Conservation (phyloP, 768 basidiomycete genomes). For the Macrolepiota dolichaula region DNA sequence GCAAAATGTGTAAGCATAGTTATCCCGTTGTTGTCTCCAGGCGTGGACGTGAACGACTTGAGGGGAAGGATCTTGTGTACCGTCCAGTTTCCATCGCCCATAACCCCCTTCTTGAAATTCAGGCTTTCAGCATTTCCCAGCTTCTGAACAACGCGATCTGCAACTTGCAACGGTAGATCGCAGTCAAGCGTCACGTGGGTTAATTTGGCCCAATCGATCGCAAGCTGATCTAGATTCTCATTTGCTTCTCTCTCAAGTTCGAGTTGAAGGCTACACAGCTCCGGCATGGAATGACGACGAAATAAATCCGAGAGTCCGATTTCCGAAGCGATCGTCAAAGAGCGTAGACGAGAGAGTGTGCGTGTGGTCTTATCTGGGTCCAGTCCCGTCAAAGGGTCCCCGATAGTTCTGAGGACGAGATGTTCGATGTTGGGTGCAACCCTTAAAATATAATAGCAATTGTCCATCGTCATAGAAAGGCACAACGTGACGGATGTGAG, state of each 20-base stretch:
- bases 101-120: background rate
- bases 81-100: background rate
- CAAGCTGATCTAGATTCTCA: background rate
- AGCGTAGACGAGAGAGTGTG: background rate
- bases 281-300: background rate
- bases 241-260: background rate
- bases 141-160: background rate
- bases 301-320: background rate
- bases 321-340: background rate
- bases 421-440: background rate
- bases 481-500: slow-evolving; percentile 1
- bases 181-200: background rate
- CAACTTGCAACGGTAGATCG: background rate
- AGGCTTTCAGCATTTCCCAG: background rate
- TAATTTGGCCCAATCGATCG: background rate
- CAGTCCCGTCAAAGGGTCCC: too few relatives aligned
- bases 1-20: background rate
- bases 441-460: slow-evolving; percentile 1
- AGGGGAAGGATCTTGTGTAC: background rate
- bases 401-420: background rate
- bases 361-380: background rate
- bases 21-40: background rate
- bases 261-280: background rate
- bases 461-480: background rate
- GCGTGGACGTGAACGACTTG: background rate